Percentiles rank a stretch among this genome's conserved stretches.
Conservation (phyloP, 2,329 filamentous ascomycete species). For the Sporothrix variecibatus region DNA sequence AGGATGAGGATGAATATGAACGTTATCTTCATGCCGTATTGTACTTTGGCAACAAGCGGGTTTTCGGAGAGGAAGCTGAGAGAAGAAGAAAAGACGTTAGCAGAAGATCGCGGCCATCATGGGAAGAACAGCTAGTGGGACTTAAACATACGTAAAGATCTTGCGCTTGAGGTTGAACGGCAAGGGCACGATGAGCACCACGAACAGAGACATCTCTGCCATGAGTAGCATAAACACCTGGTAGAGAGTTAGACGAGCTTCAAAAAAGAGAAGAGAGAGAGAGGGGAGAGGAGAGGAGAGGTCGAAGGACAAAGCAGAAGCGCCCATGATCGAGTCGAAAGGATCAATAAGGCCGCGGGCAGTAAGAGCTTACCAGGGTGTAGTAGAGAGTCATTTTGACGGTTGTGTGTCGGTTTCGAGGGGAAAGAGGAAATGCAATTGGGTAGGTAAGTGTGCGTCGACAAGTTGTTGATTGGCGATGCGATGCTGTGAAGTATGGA, state of each 20-base stretch:
- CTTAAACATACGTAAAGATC: slow-evolving; percentile 66
- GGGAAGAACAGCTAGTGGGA: background rate
- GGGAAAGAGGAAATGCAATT: background rate
- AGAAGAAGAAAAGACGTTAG: background rate
- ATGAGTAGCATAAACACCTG: slow-evolving; percentile 83
- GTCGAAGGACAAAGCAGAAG: background rate
- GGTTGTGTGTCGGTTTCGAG: background rate
- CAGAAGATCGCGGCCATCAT: background rate
- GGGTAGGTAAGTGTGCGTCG: background rate
- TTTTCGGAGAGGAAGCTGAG: slow-evolving; percentile 89
- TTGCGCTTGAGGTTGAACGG: slow-evolving; percentile 83
- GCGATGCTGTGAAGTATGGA: background rate
- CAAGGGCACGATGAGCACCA: slow-evolving; percentile 79
- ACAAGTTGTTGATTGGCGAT: background rate
- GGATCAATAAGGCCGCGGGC: background rate
- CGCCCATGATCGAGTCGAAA: background rate
- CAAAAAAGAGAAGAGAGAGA: background rate
- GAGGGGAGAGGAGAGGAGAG: background rate
- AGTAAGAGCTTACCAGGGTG: slow-evolving; percentile 46
- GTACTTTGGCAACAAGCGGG: slow-evolving; percentile 80
- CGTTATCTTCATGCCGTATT: slow-evolving; percentile 98
- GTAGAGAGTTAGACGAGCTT: background rate
- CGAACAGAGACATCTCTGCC: slow-evolving; percentile 79
- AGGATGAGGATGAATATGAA: slow-evolving; percentile 99
- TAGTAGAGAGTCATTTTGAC: slow-evolving; percentile 61